Evolutionary conservation across 352 stramenopile genomes (phyloP).

Genomic region (Phytophthora sansomeana): DNA sequence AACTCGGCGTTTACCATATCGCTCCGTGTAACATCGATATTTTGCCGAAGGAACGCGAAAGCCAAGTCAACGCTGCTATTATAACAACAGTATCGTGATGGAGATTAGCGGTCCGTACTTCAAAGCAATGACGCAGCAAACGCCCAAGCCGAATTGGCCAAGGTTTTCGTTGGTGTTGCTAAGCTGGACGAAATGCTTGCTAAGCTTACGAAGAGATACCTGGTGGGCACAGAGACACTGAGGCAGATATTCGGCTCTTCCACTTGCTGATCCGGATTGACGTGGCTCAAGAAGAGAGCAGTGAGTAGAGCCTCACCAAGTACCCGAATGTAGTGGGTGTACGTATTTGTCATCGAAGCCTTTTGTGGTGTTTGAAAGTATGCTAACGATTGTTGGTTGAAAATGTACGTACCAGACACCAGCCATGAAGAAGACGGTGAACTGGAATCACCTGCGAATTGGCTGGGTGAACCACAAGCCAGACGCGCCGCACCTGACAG

Average conservation of each 20-base stretch:
- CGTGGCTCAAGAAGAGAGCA: constrained; percentile 26
- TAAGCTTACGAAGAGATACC: constrained; percentile 5
- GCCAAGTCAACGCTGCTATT: constrained; percentile 58
- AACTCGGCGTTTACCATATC: constrained; percentile 43
- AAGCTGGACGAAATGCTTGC: constrained; percentile 15
- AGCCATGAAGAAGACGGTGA: constrained; percentile 64
- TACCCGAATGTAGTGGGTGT: constrained; percentile 52
- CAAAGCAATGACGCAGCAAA: constrained; percentile 57
- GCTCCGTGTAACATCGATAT: constrained; percentile 54
- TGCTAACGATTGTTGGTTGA: constrained; percentile 3
- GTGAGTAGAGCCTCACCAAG: constrained; percentile 45
- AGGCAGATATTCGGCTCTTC: constrained; percentile 51
- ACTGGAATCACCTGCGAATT: constrained; percentile 90
- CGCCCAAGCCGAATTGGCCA: constrained; percentile 51
- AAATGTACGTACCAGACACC: constrained; percentile 75
- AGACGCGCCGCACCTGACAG: constrained; percentile 76
- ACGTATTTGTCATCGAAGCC: too few species aligned
- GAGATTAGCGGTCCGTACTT: constrained; percentile 65
- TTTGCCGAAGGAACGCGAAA: constrained; percentile 45
- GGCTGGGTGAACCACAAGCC: constrained; percentile 85
- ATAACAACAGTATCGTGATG: constrained; percentile 69
- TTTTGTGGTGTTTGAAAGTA: neutral
- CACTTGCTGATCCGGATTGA: constrained; percentile 42
- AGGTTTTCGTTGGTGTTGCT: constrained; percentile 45
- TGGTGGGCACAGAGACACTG: constrained; percentile 28